A percentile compares a stretch with the other conserved stretches of the same genome.
Evolutionary conservation across 176 grass and related monocot genomes (phyloP).

Genomic region (Juncus effusus): DNA sequence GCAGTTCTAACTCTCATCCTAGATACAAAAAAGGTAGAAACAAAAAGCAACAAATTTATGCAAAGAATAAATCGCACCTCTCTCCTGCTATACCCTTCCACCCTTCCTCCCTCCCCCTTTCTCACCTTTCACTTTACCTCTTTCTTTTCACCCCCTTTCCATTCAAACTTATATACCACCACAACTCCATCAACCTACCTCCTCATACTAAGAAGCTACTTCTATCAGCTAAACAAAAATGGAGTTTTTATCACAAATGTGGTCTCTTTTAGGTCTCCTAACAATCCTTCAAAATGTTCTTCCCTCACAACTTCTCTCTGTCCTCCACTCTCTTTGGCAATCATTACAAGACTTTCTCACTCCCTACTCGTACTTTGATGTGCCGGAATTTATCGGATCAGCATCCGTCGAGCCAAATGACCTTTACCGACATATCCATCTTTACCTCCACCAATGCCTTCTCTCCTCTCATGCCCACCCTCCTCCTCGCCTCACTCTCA

Average conservation of each 20-base stretch:
- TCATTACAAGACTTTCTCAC: conserved; percentile 84
- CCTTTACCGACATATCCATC: conserved; percentile 84
- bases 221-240: conserved; percentile 30
- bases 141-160: conserved; percentile 14
- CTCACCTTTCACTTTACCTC: conserved; percentile 34
- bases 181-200: neutral
- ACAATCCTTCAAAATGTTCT: conserved; percentile 98
- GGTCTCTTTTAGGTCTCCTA: conserved; percentile 90
- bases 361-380: conserved; percentile 96
- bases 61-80: conserved; percentile 3
- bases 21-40: conserved; percentile 8
- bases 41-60: conserved; percentile 28
- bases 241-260: conserved; percentile 94
- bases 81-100: neutral
- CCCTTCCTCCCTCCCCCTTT: neutral
- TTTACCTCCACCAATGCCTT: conserved; percentile 91
- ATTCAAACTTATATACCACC: conserved; percentile 16
- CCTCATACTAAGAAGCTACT: neutral
- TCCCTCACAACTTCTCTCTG: conserved; percentile 75
- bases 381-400: conserved; percentile 87
- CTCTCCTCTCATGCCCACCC: conserved; percentile 49
- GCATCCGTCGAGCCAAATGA: conserved; percentile 84
- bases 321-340: conserved; percentile 87
- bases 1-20: no score
- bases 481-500: conserved; percentile 75